A percentile compares a stretch with the other conserved stretches of the same genome.
phyloP scores from a whole-genome alignment of 148 eudicot genomes.

The Limonium bicolor region DNA sequence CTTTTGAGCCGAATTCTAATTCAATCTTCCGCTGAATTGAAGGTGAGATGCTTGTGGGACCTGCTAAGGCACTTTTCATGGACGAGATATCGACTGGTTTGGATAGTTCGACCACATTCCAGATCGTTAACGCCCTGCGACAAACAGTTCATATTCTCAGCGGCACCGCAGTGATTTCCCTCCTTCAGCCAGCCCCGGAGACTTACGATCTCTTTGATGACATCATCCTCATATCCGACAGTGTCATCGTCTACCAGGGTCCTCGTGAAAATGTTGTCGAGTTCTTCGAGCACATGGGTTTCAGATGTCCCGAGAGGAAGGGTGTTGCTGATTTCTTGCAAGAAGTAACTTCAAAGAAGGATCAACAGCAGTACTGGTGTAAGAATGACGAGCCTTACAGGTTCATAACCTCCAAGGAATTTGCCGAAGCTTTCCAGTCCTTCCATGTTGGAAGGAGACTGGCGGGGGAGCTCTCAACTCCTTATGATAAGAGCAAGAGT shows the following conservation, averaged over 20 bases:
- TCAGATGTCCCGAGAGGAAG: constrained; percentile 64
- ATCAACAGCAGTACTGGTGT: constrained; percentile 63
- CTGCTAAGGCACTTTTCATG: constrained; percentile 61
- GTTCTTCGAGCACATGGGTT: constrained; percentile 67
- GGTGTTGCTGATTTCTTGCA: constrained; percentile 77
- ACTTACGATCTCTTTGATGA: constrained; percentile 75
- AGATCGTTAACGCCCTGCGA: constrained; percentile 51
- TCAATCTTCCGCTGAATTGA: not conserved
- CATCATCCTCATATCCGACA: constrained; percentile 61
- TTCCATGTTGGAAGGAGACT: constrained; percentile 44
- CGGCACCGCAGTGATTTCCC: constrained; percentile 68
- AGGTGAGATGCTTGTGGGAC: constrained; percentile 90
- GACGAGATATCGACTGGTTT: constrained; percentile 88
- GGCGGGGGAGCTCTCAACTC: constrained; percentile 24
- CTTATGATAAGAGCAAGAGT: constrained; percentile 48
- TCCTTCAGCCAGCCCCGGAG: constrained; percentile 80
- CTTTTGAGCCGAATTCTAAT: not conserved
- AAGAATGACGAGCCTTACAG: constrained; percentile 38
- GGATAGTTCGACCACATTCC: constrained; percentile 76
- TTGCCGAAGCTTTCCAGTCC: constrained; percentile 52
- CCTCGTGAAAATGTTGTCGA: constrained; percentile 56
- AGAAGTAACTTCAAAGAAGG: constrained; percentile 83
- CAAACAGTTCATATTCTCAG: constrained; percentile 59
- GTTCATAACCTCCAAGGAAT: constrained; percentile 41
- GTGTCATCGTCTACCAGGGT: constrained; percentile 61